Base-by-base conservation (phyloP, 305 asterid species). In the Coffea humblotiana region DNA sequence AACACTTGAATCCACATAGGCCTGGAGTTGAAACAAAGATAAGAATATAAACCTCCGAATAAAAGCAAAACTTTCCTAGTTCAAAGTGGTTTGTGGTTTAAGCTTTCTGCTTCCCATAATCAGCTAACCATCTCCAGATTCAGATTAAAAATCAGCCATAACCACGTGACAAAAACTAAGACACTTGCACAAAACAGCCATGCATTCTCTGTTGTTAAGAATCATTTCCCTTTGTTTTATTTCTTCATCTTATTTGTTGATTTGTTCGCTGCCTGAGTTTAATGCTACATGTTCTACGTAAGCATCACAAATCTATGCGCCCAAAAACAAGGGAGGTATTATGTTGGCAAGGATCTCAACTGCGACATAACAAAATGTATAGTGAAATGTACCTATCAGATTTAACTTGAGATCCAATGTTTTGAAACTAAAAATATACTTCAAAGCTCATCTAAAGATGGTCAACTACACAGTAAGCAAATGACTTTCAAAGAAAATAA, bases 1-100 rank as follows among this genome's bases (percentile, higher is more conserved):
- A 74, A 96, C 98, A 64, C 99, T 94, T 2, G 99, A 94, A 86
- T 96, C 99, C 81, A 96, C 98, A 80, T 94, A 96, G 71, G 98
- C 98, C 99, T 96, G 48, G 82, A 82, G 58, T 37, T 71, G 72
- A 70, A 77, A 70, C 78, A 77, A 21, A 70, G 48, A 76, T 77
- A 12, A 78, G 63, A 79, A 73, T 49, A 78, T 77, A 27, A 49
- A 9, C 7, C 47, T 69, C 60, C 64, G 75, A 35, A 64, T 27
- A 27, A 21, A 74, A 47, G 54, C 49, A 61, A 40, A 80, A 23
- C 2, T 32, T 52, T 54, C 68, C 35, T 43, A 56, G 48, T 27
- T 45, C 15, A 56, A 51, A 37, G 7, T 6, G 45, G 10, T 51
- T 32, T 67, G 32, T 32, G 32, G 72, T 51, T 32, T 67, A 65